A percentile compares a stretch with the other conserved stretches of the same genome.
These are phyloP conservation scores for Aspergillus neotritici DNA, from an alignment of 2,329 filamentous ascomycete genomes.

Conservation along the genomic window DNA sequence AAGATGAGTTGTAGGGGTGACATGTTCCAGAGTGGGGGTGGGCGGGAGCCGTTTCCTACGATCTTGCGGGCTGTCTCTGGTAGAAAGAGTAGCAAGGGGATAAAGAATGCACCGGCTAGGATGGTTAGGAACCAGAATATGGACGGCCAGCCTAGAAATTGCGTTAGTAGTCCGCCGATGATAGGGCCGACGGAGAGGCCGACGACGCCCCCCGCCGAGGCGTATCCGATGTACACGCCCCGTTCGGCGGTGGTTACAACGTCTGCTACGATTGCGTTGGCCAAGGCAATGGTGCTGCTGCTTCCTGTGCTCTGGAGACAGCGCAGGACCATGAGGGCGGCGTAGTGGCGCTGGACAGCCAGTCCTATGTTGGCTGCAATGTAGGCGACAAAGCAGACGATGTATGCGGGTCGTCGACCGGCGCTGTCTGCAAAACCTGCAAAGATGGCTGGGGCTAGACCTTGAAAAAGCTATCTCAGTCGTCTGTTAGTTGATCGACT, in stretches of 20 bases:
- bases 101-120: too few species aligned
- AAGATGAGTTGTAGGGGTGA: too few species aligned
- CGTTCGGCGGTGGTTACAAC: constrained; percentile 35
- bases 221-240: constrained; percentile 37
- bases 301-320: constrained; percentile 47
- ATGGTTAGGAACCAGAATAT: constrained; percentile 39
- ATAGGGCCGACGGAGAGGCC: constrained; percentile 38
- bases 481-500: too few species aligned
- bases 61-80: too few species aligned
- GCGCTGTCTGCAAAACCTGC: constrained; percentile 45
- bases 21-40: too few species aligned
- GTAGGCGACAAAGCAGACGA: constrained; percentile 45
- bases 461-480: constrained; percentile 35
- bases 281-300: constrained; percentile 46
- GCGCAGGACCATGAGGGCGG: constrained; percentile 42
- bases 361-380: constrained; percentile 45
- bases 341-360: constrained; percentile 33
- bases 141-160: constrained; percentile 34
- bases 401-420: constrained; percentile 43
- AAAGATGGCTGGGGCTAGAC: constrained; percentile 47
- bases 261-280: constrained; percentile 40
- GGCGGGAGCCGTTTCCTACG: too few species aligned
- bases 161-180: constrained; percentile 34
- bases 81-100: too few species aligned
- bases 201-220: constrained; percentile 30